A percentile compares a stretch with the other conserved stretches of the same genome.
Conservation (phyloP, 352 stramenopile species). For the Phytopythium chamaehyphon region DNA sequence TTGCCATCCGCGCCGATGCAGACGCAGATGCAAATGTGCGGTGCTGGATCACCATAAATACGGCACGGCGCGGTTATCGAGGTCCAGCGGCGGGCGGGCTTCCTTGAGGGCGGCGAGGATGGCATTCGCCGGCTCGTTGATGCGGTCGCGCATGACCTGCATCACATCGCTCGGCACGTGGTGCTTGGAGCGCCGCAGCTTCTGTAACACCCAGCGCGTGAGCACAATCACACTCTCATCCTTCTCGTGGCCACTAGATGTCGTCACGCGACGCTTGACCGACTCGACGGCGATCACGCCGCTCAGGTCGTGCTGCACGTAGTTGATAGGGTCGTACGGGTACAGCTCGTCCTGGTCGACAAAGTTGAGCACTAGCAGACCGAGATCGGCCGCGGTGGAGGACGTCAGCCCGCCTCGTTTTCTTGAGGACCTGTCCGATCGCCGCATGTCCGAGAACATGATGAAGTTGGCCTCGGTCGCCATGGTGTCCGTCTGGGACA, state of each 20-base stretch:
- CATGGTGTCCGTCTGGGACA: conserved; percentile 26
- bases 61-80: conserved; percentile 7
- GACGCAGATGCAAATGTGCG: background rate
- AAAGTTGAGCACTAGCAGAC: conserved; percentile 30
- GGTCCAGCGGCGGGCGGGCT: conserved; percentile 8
- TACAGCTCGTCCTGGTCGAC: conserved; percentile 35
- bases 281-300: conserved; percentile 27
- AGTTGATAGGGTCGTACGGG: conserved; percentile 21
- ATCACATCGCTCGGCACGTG: conserved; percentile 19
- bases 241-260: conserved; percentile 12
- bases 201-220: conserved; percentile 22
- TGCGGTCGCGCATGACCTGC: conserved; percentile 24
- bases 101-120: conserved; percentile 24
- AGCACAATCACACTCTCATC: conserved; percentile 23
- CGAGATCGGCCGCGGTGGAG: conserved; percentile 12
- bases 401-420: conserved; percentile 5
- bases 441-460: conserved; percentile 25
- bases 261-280: conserved; percentile 18
- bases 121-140: conserved; percentile 23
- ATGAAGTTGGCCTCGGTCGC: conserved; percentile 36
- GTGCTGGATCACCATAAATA: conserved; percentile 1
- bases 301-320: conserved; percentile 28
- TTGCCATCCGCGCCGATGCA: background rate
- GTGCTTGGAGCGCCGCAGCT: conserved; percentile 18
- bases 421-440: background rate